Conservation (phyloP, 2,329 filamentous ascomycete genomes). For the Penicillium crustosum region DNA sequence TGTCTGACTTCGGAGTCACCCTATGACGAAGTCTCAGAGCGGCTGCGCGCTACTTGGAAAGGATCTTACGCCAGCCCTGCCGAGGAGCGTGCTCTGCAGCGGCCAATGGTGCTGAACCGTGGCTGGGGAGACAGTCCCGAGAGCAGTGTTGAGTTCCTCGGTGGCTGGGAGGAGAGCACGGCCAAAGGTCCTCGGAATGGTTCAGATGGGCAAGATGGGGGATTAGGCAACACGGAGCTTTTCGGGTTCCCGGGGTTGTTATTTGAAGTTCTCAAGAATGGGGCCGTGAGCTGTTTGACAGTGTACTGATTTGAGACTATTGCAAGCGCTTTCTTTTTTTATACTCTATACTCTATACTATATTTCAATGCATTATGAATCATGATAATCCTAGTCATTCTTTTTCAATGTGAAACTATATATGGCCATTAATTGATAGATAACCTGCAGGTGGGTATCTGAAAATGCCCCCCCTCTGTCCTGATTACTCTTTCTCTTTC, state of each 20-base stretch:
- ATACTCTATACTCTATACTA: not conserved
- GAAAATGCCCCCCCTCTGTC: no score
- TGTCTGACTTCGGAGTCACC: conserved; percentile 71
- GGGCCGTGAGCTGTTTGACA: conserved; percentile 82
- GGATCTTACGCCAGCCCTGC: conserved; percentile 59
- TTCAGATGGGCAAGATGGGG: conserved; percentile 48
- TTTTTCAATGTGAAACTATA: not conserved
- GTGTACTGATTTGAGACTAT: conserved; percentile 63
- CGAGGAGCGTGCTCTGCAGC: conserved; percentile 55
- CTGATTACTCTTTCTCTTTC: no score
- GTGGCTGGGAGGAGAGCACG: conserved; percentile 77
- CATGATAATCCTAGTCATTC: not conserved
- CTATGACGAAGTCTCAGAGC: conserved; percentile 70
- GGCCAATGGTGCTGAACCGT: conserved; percentile 80
- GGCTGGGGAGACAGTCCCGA: conserved; percentile 91
- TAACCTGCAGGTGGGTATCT: no score
- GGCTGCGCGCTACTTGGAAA: conserved; percentile 69
- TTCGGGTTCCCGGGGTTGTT: conserved; percentile 92
- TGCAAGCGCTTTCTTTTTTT: not conserved
- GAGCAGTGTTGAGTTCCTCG: conserved; percentile 81
- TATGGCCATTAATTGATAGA: not conserved
- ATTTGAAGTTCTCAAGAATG: conserved; percentile 94
- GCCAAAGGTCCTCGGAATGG: conserved; percentile 46
- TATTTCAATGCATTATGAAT: conserved; percentile 13
- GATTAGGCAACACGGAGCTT: conserved; percentile 73